Evolutionary conservation across 164 flowering plant genomes (phyloP).

Genomic region (Stephania japonica): DNA sequence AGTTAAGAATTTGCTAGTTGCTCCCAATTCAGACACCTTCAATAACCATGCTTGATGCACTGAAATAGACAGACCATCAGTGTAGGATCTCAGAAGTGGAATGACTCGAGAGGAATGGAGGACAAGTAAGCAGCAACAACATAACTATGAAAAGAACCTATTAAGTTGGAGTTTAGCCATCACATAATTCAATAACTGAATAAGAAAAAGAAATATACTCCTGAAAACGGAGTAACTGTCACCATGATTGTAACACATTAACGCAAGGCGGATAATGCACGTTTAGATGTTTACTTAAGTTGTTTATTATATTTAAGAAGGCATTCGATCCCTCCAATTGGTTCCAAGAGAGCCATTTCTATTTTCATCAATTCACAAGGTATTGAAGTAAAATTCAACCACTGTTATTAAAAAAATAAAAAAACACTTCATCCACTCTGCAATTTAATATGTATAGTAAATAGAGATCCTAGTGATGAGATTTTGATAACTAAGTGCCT

Average conservation of each 20-base stretch:
- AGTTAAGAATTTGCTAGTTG: no score
- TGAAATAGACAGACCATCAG: no score
- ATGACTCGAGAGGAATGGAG: no score
- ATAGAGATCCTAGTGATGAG: neutral
- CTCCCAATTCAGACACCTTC: no score
- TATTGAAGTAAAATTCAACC: no score
- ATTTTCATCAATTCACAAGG: neutral
- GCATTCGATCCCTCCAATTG: neutral
- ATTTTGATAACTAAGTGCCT: neutral
- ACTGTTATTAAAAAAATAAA: neutral
- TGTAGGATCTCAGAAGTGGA: no score
- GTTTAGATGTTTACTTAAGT: neutral
- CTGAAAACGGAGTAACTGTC: neutral
- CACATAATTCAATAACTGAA: no score
- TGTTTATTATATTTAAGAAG: neutral
- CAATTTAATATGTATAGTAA: neutral
- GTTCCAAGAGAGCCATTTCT: neutral
- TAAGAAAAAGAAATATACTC: neutral
- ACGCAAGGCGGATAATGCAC: no score
- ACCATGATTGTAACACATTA: no score
- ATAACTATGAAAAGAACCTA: no score
- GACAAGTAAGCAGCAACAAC: no score
- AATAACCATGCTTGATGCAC: no score
- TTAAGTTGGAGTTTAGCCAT: neutral
- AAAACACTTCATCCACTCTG: neutral